Evolutionary conservation across 176 grass and related monocot genomes (phyloP).

Genomic region (Oryza officinalis): DNA sequence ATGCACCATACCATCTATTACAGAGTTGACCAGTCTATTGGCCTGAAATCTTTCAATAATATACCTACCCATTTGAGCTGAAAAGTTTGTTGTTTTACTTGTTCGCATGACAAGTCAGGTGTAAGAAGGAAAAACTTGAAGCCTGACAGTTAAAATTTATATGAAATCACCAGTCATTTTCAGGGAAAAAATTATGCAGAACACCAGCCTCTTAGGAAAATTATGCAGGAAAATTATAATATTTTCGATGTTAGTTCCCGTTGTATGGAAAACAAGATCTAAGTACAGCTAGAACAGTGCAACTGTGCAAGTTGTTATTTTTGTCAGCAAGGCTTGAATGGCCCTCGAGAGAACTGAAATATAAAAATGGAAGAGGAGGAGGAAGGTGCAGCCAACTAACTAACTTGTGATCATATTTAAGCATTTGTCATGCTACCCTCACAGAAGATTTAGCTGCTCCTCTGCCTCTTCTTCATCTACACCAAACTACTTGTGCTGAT

Average conservation of each 20-base stretch:
- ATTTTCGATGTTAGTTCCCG: neutral
- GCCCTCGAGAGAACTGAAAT: constrained; percentile 1
- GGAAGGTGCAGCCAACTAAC: constrained; percentile 54
- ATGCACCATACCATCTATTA: neutral
- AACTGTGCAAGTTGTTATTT: constrained; percentile 11
- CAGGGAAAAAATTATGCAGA: neutral
- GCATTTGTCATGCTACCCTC: constrained; percentile 31
- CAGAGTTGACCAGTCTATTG: neutral
- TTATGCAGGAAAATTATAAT: constrained; percentile 7
- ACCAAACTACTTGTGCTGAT: constrained; percentile 22
- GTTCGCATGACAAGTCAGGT: neutral
- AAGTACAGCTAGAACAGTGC: constrained; percentile 49
- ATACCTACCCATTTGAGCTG: neutral
- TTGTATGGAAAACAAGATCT: constrained; percentile 17
- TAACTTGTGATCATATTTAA: constrained; percentile 56
- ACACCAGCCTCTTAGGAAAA: neutral
- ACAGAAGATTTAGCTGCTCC: constrained; percentile 45
- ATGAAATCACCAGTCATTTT: neutral
- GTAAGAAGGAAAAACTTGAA: neutral
- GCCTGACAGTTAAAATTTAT: neutral
- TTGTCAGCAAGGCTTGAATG: constrained; percentile 17
- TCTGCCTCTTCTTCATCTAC: constrained; percentile 18
- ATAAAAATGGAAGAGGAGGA: neutral
- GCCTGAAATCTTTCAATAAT: constrained; percentile 7
- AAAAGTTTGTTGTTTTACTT: neutral